Percentiles rank a stretch among this genome's conserved stretches.
Conservation (phyloP, 129 eudicot species). For the Solidago caesia region DNA sequence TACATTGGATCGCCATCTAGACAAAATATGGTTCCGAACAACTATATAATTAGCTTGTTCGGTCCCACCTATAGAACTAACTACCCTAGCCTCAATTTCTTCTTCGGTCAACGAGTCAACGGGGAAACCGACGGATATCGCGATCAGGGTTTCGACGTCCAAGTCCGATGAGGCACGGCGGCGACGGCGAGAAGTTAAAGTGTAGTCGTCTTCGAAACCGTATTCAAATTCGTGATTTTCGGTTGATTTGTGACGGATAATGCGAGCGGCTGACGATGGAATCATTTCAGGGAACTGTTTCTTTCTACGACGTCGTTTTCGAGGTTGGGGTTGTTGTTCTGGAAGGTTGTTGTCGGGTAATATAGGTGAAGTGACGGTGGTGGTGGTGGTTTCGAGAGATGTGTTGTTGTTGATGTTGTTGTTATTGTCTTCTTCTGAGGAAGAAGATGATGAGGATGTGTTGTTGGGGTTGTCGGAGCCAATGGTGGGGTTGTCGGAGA, state of each 20-base stretch:
- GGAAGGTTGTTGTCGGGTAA: slow-evolving; percentile 13
- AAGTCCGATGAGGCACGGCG: slow-evolving; percentile 52
- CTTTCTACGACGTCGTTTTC: slow-evolving; percentile 77
- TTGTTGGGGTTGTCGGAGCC: slow-evolving; percentile 9
- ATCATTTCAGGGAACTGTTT: slow-evolving; percentile 79
- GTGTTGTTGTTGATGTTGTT: slow-evolving; percentile 20
- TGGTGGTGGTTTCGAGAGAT: slow-evolving; percentile 22
- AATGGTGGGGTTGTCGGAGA: not conserved
- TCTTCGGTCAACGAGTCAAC: slow-evolving; percentile 84
- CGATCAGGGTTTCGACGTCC: slow-evolving; percentile 74
- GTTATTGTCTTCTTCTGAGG: not conserved
- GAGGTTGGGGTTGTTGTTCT: slow-evolving; percentile 31
- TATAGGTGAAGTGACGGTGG: slow-evolving; percentile 22
- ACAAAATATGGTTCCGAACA: slow-evolving; percentile 79
- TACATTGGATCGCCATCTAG: slow-evolving; percentile 80
- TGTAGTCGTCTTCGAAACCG: slow-evolving; percentile 14
- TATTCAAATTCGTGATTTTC: slow-evolving; percentile 24
- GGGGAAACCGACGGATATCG: slow-evolving; percentile 91
- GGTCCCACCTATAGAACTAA: slow-evolving; percentile 56
- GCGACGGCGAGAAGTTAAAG: slow-evolving; percentile 42
- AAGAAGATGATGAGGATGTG: slow-evolving; percentile 2
- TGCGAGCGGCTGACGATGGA: slow-evolving; percentile 55
- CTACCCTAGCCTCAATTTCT: slow-evolving; percentile 81
- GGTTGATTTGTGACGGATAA: slow-evolving; percentile 54
- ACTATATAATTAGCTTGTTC: slow-evolving; percentile 82